Evolutionary conservation across 441 rosid genomes (phyloP).

Genomic region (Breynia disticha): DNA sequence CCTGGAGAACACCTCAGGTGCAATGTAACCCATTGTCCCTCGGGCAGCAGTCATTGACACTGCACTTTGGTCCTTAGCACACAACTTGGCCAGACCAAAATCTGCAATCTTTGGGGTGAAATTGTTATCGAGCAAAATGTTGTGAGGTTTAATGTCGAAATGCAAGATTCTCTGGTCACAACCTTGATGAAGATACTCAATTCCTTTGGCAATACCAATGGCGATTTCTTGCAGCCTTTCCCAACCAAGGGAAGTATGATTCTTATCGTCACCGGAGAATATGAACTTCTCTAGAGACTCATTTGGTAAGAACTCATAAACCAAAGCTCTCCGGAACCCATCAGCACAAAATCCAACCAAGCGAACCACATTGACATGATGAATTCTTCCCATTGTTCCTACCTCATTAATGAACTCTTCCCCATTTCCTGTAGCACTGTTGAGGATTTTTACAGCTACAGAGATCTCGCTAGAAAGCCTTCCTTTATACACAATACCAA

Average conservation of each 20-base stretch:
- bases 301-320: conserved; percentile 12
- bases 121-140: conserved; percentile 14
- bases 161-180: conserved; percentile 23
- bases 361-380: conserved; percentile 20
- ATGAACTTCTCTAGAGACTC: conserved; percentile 8
- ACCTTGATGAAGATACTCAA: conserved; percentile 25
- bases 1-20: conserved; percentile 16
- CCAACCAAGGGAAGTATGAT: conserved; percentile 9
- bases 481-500: conserved; percentile 23
- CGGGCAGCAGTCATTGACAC: conserved; percentile 21
- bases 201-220: conserved; percentile 18
- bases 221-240: conserved; percentile 16
- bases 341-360: conserved; percentile 18
- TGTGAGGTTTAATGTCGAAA: conserved; percentile 23
- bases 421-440: conserved; percentile 14
- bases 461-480: conserved; percentile 16
- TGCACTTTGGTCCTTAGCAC: conserved; percentile 24
- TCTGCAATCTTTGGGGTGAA: conserved; percentile 20
- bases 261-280: conserved; percentile 3
- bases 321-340: conserved; percentile 16
- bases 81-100: conserved; percentile 22
- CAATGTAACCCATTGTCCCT: conserved; percentile 19
- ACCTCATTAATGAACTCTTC: conserved; percentile 21
- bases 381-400: conserved; percentile 13
- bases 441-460: conserved; percentile 18